phyloP scores from a whole-genome alignment of 2,329 filamentous ascomycete genomes.

The Chaetomiaceae sp. region DNA sequence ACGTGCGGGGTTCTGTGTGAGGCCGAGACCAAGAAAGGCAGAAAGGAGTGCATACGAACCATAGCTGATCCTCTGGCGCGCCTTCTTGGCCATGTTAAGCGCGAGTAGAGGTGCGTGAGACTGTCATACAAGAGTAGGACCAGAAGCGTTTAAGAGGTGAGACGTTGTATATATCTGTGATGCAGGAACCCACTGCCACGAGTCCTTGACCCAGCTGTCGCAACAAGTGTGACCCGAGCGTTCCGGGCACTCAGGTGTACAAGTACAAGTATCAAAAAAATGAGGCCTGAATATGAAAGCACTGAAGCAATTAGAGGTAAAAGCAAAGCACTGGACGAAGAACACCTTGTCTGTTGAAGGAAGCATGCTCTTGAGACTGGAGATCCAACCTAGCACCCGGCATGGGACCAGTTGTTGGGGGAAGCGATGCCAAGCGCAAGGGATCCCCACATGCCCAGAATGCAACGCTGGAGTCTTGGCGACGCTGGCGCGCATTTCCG shows the following conservation, averaged over 20 bases:
- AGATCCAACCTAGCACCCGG: too few species aligned
- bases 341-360: too few species aligned
- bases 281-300: too few species aligned
- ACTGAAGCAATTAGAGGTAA: too few species aligned
- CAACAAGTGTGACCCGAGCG: too few species aligned
- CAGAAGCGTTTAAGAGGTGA: neutral
- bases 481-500: neutral
- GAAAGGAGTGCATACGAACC: conserved; percentile 39
- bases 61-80: conserved; percentile 63
- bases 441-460: neutral
- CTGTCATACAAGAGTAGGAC: neutral
- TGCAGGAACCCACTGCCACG: neutral
- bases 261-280: too few species aligned
- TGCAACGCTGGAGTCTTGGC: neutral
- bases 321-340: too few species aligned
- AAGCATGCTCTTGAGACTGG: neutral
- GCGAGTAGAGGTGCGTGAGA: conserved; percentile 11
- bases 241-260: too few species aligned
- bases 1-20: conserved; percentile 12
- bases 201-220: neutral
- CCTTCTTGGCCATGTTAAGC: conserved; percentile 58
- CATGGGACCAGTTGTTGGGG: too few species aligned
- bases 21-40: neutral
- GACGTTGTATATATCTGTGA: neutral
- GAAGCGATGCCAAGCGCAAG: neutral